Percentiles rank a stretch among this genome's conserved stretches.
Conservation (phyloP, 208 protist species). For the Acanthamoeba rhysodes region DNA sequence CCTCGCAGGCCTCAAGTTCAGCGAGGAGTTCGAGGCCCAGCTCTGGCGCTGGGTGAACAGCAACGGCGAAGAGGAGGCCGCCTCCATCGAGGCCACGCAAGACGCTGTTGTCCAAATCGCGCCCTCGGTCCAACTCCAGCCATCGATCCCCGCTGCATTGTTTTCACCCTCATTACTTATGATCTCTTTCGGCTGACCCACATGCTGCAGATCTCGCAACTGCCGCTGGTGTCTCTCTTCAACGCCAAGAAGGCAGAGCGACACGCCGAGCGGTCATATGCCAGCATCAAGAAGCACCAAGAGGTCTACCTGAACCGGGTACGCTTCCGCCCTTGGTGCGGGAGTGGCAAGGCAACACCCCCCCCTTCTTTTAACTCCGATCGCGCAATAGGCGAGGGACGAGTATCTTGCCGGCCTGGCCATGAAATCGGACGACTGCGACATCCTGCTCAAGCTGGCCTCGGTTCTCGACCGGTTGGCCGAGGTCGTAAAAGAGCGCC, state of each 20-base stretch:
- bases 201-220: slow-evolving; percentile 3
- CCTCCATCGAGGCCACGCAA: background rate
- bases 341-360: background rate
- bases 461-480: slow-evolving; percentile 24
- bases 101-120: background rate
- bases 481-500: background rate
- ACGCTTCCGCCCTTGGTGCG: background rate
- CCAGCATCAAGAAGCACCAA: slow-evolving; percentile 67
- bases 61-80: background rate
- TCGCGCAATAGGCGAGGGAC: slow-evolving; percentile 47
- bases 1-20: slow-evolving; percentile 34
- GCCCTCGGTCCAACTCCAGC: background rate
- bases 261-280: slow-evolving; percentile 23
- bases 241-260: slow-evolving; percentile 57
- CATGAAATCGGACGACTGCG: slow-evolving; percentile 69
- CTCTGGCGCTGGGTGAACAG: slow-evolving; percentile 34
- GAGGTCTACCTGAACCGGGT: slow-evolving; percentile 33
- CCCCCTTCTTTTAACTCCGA: background rate
- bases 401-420: slow-evolving; percentile 43
- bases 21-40: slow-evolving; percentile 27
- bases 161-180: background rate
- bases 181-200: background rate
- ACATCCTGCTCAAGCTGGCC: slow-evolving; percentile 43
- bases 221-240: slow-evolving; percentile 66
- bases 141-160: background rate